phyloP scores from a whole-genome alignment of 2,329 filamentous ascomycete species.

The Exutisphaerella laricina region DNA sequence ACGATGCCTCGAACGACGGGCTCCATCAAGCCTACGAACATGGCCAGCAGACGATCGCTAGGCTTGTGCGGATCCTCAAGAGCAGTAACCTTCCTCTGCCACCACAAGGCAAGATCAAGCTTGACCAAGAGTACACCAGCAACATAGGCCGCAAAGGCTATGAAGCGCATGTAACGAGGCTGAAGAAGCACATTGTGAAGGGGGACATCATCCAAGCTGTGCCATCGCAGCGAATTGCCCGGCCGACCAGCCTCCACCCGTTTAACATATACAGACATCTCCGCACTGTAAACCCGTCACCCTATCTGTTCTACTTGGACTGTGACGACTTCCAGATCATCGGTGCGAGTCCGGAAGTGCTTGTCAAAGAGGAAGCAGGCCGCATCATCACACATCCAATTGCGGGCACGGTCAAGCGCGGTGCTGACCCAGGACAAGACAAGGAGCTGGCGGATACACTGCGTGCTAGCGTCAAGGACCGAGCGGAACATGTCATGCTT shows the following conservation, averaged over 20 bases:
- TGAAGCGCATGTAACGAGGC: constrained; percentile 74
- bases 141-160: constrained; percentile 89
- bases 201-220: constrained; percentile 98
- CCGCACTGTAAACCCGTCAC: constrained; percentile 94
- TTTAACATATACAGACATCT: constrained; percentile 98
- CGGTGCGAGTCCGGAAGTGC: constrained; percentile 86
- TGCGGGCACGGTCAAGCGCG: constrained; percentile 87
- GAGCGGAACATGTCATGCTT: constrained; percentile 94
- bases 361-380: constrained; percentile 81
- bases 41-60: constrained; percentile 58
- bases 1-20: constrained; percentile 35
- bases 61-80: constrained; percentile 66
- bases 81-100: constrained; percentile 63
- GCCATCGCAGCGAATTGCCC: constrained; percentile 85
- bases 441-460: constrained; percentile 71
- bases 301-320: constrained; percentile 94
- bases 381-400: constrained; percentile 95
- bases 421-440: constrained; percentile 75
- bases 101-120: constrained; percentile 64
- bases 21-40: constrained; percentile 65
- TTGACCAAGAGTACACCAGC: constrained; percentile 74
- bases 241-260: constrained; percentile 84
- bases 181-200: constrained; percentile 85
- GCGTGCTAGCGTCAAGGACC: constrained; percentile 77
- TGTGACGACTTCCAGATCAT: constrained; percentile 92